Percentiles rank a stretch among this genome's conserved stretches.
Conservation (phyloP, 805 yeast species). For the Torulaspora maleeae region DNA sequence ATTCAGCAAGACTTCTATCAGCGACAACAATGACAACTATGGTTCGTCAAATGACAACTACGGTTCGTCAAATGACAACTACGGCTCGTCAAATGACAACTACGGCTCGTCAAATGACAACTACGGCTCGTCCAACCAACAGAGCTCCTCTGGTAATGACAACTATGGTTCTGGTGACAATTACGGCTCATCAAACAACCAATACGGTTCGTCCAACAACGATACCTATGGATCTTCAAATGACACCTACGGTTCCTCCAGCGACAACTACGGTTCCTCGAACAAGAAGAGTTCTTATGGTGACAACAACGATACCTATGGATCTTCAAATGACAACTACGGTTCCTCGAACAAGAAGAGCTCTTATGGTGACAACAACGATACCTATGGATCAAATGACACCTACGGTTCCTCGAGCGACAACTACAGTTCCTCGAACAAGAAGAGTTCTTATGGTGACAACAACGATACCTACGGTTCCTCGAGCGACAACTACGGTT, state of each 20-base stretch:
- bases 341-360: slow-evolving; percentile 22
- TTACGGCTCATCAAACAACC: slow-evolving; percentile 20
- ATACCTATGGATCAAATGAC: slow-evolving; percentile 24
- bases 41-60: slow-evolving; percentile 17
- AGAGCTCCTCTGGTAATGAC: slow-evolving; percentile 22
- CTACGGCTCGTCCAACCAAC: slow-evolving; percentile 18
- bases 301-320: slow-evolving; percentile 15
- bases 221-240: slow-evolving; percentile 24
- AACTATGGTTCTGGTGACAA: slow-evolving; percentile 18
- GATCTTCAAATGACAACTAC: slow-evolving; percentile 22
- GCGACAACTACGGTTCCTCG: slow-evolving; percentile 16
- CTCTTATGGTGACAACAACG: slow-evolving; percentile 29
- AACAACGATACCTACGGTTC: slow-evolving; percentile 18
- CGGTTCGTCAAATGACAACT: slow-evolving; percentile 21
- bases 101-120: slow-evolving; percentile 19
- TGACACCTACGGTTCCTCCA: slow-evolving; percentile 17
- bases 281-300: slow-evolving; percentile 10
- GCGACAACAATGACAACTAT: slow-evolving; percentile 18
- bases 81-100: slow-evolving; percentile 27
- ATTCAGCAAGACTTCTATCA: slow-evolving; percentile 27
- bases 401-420: slow-evolving; percentile 18
- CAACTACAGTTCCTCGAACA: slow-evolving; percentile 13
- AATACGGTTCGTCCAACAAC: slow-evolving; percentile 23
- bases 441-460: slow-evolving; percentile 10
- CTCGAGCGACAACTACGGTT: slow-evolving; percentile 25